Evolutionary conservation across 1,284 basidiomycete genomes (phyloP).

Genomic region (Fomitopsis pinicola): DNA sequence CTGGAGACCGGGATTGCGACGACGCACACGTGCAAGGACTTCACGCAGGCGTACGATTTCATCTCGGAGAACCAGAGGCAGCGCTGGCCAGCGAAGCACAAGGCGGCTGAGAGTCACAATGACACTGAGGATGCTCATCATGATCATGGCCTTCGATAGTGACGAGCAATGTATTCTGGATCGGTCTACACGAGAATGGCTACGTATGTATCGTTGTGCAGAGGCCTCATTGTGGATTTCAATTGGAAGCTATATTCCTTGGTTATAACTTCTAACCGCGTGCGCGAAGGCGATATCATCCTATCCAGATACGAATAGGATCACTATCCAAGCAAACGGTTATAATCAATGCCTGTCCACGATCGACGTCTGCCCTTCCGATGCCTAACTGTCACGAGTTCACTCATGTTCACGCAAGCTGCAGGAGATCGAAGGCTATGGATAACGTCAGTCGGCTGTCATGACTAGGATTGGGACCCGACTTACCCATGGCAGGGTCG

Average conservation of each 20-base stretch:
- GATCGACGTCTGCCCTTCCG: no score
- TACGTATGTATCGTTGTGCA: no score
- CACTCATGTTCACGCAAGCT: background rate
- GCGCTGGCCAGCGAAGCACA: background rate
- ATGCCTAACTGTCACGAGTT: no score
- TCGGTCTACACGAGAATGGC: no score
- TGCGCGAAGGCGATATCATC: no score
- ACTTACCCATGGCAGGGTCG: background rate
- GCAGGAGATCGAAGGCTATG: constrained; percentile 1
- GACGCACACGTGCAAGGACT: constrained; percentile 5
- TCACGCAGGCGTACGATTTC: constrained; percentile 2
- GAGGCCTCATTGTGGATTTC: no score
- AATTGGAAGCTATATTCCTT: no score
- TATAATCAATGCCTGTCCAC: no score
- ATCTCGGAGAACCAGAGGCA: background rate
- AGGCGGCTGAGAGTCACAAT: background rate
- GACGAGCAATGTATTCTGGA: background rate
- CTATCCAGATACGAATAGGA: no score
- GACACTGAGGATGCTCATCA: background rate
- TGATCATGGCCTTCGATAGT: background rate
- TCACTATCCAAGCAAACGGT: no score
- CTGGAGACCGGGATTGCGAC: constrained; percentile 27
- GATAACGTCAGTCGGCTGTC: background rate
- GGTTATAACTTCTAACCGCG: no score
- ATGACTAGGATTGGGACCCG: background rate